Conservation (phyloP, 2,329 filamentous ascomycete genomes). For the Whalleya microplaca region DNA sequence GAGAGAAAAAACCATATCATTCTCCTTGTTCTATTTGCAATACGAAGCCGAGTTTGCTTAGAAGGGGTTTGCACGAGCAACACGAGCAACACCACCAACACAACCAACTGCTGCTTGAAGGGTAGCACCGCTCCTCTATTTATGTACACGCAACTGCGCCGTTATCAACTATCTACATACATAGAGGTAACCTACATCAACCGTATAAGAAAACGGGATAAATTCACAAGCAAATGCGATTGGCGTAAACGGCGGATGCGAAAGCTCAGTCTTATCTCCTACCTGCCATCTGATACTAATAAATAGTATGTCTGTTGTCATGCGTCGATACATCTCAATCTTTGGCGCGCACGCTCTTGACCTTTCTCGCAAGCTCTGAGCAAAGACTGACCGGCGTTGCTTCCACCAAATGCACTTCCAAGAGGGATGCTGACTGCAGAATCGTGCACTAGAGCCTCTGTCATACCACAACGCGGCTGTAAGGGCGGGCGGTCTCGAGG, state of each 20-base stretch:
- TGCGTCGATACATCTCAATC: not conserved
- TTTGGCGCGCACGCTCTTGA: no score
- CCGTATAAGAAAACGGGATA: constrained; percentile 6
- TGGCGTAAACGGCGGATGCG: constrained; percentile 2
- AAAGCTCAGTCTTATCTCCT: constrained; percentile 1
- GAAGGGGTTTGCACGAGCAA: constrained; percentile 8
- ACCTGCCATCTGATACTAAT: no score
- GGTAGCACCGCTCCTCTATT: constrained; percentile 9
- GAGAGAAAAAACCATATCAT: not conserved
- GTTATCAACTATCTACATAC: not conserved
- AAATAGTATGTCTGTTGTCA: no score
- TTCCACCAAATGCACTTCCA: not conserved
- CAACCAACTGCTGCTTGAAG: constrained; percentile 8
- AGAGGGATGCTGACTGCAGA: constrained; percentile 12
- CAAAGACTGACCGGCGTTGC: not conserved
- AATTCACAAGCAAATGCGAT: constrained; percentile 3
- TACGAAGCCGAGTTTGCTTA: constrained; percentile 14
- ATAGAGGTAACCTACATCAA: not conserved
- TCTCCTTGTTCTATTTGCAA: constrained; percentile 4
- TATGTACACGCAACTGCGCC: constrained; percentile 6
- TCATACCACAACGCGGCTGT: constrained; percentile 6
- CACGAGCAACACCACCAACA: not conserved
- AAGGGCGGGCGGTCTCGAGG: constrained; percentile 4
- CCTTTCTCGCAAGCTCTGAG: no score
- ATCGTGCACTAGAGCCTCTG: constrained; percentile 8